Percentiles rank a stretch among this genome's conserved stretches.
These are phyloP conservation scores for Trichocladium antarcticum DNA, from an alignment of 495 filamentous ascomycete genomes.

Conservation along the genomic window DNA sequence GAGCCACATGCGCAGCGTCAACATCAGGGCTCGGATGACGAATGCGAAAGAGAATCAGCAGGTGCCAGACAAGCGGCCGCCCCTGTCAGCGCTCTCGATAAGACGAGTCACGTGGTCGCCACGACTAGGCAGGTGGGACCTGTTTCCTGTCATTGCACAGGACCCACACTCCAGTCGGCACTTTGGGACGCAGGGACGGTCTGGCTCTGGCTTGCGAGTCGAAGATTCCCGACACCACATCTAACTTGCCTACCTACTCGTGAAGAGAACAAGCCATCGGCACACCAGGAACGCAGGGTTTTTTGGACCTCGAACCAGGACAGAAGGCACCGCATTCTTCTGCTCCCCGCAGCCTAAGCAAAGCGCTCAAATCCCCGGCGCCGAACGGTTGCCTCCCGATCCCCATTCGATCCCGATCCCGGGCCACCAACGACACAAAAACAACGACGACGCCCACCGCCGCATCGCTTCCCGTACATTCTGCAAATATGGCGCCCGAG, in stretches of 20 bases:
- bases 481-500: conserved; percentile 22
- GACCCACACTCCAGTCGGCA: conserved; percentile 4
- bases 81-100: too few relatives aligned
- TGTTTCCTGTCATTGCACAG: background rate
- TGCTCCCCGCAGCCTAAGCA: background rate
- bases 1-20: background rate
- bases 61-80: too few relatives aligned
- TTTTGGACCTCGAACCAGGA: background rate
- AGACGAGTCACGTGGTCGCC: too few relatives aligned
- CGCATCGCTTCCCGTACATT: conserved; percentile 5
- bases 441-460: background rate
- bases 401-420: background rate
- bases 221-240: conserved; percentile 11
- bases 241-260: background rate
- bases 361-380: background rate
- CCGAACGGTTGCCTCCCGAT: background rate
- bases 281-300: background rate
- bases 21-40: background rate
- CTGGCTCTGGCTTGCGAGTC: conserved; percentile 10
- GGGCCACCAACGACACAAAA: too few relatives aligned
- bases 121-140: background rate
- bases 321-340: background rate
- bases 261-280: background rate
- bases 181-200: background rate
- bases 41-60: too few relatives aligned